A percentile compares a stretch with the other conserved stretches of the same genome.
phyloP scores from a whole-genome alignment of 1,139 yeast species.

The Yamadazyma membranifaciens region DNA sequence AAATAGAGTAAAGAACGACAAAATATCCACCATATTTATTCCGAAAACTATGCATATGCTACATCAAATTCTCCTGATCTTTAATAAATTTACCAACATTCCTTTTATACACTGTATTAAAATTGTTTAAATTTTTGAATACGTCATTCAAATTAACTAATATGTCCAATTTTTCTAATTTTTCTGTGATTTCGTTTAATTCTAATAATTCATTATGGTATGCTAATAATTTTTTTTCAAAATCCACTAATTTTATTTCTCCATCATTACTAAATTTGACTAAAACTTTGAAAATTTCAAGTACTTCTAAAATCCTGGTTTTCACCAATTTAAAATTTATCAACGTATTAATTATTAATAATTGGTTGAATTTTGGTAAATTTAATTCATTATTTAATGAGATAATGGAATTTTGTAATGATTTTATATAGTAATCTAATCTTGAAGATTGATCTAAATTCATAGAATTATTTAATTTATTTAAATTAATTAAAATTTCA shows the following conservation, averaged over 20 bases:
- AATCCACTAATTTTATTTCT: conserved; percentile 15
- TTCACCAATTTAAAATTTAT: conserved; percentile 44
- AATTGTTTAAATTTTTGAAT: conserved; percentile 50
- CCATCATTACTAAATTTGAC: conserved; percentile 29
- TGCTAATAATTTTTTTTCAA: conserved; percentile 17
- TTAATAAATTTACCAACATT: conserved; percentile 28
- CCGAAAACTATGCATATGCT: neutral
- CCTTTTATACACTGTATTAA: conserved; percentile 44
- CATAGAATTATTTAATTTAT: conserved; percentile 27
- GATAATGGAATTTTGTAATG: conserved; percentile 55
- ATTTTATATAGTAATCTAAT: conserved; percentile 61
- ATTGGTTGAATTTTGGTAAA: conserved; percentile 26
- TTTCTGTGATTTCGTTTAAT: conserved; percentile 18
- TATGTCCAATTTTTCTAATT: conserved; percentile 37
- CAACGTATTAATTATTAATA: conserved; percentile 39
- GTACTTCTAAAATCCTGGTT: conserved; percentile 42
- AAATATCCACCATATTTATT: no score
- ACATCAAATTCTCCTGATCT: conserved; percentile 9
- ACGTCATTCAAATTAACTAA: conserved; percentile 49
- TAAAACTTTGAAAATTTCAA: conserved; percentile 43
- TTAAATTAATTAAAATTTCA: conserved; percentile 24
- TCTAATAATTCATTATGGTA: conserved; percentile 11
- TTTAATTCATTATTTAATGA: conserved; percentile 47
- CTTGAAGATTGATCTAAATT: conserved; percentile 18
- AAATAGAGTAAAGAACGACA: no score